Evolutionary conservation across 1,139 yeast genomes (phyloP).

Genomic region (Diutina pseudorugosa): DNA sequence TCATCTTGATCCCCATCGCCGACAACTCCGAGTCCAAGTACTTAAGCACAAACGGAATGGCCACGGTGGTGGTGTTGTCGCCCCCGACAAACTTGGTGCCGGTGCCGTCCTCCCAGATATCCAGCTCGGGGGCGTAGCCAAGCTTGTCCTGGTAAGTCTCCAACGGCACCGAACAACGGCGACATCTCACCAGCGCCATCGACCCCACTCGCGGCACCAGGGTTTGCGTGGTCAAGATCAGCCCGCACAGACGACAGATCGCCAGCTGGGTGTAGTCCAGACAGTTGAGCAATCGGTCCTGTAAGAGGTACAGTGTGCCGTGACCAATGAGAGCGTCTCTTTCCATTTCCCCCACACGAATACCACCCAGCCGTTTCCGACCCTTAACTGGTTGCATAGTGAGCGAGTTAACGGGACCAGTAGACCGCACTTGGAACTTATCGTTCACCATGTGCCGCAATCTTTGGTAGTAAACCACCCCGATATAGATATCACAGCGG

Average conservation of each 20-base stretch:
- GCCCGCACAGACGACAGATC: constrained; percentile 88
- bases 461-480: constrained; percentile 95
- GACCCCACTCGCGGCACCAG: constrained; percentile 89
- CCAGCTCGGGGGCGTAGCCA: constrained; percentile 54
- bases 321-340: constrained; percentile 98
- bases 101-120: constrained; percentile 95
- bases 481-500: constrained; percentile 89
- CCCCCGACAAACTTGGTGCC: constrained; percentile 92
- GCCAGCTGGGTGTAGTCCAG: constrained; percentile 91
- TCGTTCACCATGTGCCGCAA: constrained; percentile 99
- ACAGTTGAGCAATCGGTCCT: constrained; percentile 90
- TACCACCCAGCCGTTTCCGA: constrained; percentile 98
- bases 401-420: constrained; percentile 93
- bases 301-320: constrained; percentile 93
- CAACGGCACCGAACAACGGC: constrained; percentile 74
- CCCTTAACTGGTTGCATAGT: constrained; percentile 99
- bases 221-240: constrained; percentile 76
- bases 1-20: constrained; percentile 96
- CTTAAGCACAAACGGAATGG: constrained; percentile 92
- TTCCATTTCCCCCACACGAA: constrained; percentile 99
- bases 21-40: constrained; percentile 91
- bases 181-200: constrained; percentile 68
- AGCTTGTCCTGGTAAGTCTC: constrained; percentile 24
- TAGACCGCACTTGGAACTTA: constrained; percentile 97
- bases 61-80: constrained; percentile 81